These are phyloP conservation scores for Sonneratia caseolaris DNA, from an alignment of 345 rosid species.

Conservation along the genomic window DNA sequence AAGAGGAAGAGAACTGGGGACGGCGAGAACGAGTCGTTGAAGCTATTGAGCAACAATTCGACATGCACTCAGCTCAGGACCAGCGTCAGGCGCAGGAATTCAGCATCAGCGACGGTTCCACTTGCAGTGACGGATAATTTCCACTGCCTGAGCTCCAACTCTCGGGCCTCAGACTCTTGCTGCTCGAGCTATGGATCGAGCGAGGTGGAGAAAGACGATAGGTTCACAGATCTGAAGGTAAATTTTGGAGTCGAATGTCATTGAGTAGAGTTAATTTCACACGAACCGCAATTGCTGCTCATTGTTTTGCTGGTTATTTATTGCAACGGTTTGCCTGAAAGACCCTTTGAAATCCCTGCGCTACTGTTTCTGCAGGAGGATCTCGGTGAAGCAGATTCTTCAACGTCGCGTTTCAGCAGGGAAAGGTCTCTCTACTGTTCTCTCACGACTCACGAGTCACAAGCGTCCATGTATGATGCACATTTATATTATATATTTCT, in stretches of 20 bases:
- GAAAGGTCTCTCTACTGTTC: slow-evolving; percentile 23
- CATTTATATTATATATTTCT: too few species aligned
- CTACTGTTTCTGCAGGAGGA: slow-evolving; percentile 21
- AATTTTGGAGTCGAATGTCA: not conserved
- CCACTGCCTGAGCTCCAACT: slow-evolving; percentile 21
- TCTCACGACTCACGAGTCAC: not conserved
- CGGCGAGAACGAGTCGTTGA: not conserved
- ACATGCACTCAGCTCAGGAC: slow-evolving; percentile 35
- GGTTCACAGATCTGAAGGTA: slow-evolving; percentile 17
- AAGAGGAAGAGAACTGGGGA: slow-evolving; percentile 11
- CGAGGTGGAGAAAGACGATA: slow-evolving; percentile 18
- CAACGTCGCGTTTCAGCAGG: slow-evolving; percentile 28
- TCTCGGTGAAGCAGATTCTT: slow-evolving; percentile 43
- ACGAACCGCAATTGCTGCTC: not conserved
- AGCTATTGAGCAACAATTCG: slow-evolving; percentile 4
- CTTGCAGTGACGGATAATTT: not conserved
- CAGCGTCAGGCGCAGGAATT: slow-evolving; percentile 11
- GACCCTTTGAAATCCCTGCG: slow-evolving; percentile 3
- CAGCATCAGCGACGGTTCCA: not conserved
- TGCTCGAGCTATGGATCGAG: slow-evolving; percentile 47
- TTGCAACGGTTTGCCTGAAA: slow-evolving; percentile 5
- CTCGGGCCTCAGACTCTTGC: slow-evolving; percentile 27
- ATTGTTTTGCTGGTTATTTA: slow-evolving; percentile 2
- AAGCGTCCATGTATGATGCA: too few species aligned
- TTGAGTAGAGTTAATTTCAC: not conserved